Base-by-base conservation (phyloP, 2,329 filamentous ascomycete species). In the Neodidymelliopsis sp. region DNA sequence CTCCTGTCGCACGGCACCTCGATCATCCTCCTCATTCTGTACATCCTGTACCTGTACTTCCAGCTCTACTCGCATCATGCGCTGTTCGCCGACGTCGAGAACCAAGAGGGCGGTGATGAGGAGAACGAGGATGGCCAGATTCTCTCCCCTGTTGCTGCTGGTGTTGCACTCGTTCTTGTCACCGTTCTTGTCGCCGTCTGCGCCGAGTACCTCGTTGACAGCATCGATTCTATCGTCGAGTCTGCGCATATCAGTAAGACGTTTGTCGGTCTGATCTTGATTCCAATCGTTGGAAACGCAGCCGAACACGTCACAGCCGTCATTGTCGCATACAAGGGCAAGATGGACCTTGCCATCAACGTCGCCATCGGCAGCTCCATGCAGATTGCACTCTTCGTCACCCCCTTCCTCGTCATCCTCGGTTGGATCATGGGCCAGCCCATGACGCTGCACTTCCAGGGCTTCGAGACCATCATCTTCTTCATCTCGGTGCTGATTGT, bases 391-490 rank as follows among this genome's bases (percentile, higher is more conserved):
- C 75, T 84, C 18, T 81, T 84, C 56, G 81, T 82, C 33, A 83
- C 81, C 2, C 81, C 81, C 5, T 81, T 81, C 70, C 69, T 83
- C 40, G 80, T 83, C 46, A 77, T 83, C 30, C 74, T 82, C 8
- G 81, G 81, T 39, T 83, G 80, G 80, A 76, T 78, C 60, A 78
- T 83, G 48, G 75, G 73, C 16, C 64, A 78, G 56, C 72, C 75
- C 35, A 82, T 82, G 80, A 79, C 87, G 20, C 80, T 95, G 24
- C 91, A 93, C 76, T 95, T 95, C 72, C 90, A 90, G 52, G 81
- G 91, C 37, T 96, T 95, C 73, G 90, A 95, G 80, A 95, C 90
- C 0, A 88, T 94, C 16, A 90, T 88, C 47, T 82, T 95, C 64
- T 95, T 95, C 72, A 84, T 93, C 40, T 89, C 85, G 40, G 86